A percentile compares a stretch with the other conserved stretches of the same genome.
Evolutionary conservation across 805 yeast genomes (phyloP).

Genomic region (Ogataea nitratoaversa): DNA sequence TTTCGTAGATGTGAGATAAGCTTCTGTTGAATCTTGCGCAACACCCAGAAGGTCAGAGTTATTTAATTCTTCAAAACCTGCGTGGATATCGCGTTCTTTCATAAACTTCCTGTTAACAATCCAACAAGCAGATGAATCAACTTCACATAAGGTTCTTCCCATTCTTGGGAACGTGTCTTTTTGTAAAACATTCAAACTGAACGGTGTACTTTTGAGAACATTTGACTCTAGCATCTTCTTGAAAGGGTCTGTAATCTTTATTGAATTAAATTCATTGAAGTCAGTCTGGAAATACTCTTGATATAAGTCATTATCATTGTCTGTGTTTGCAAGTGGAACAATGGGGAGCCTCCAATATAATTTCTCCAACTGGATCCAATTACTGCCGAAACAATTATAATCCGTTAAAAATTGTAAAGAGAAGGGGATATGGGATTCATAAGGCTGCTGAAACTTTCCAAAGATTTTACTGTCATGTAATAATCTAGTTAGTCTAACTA

Average conservation of each 20-base stretch:
- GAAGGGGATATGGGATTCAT: slow-evolving; percentile 79
- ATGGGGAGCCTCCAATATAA: slow-evolving; percentile 58
- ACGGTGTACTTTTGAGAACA: slow-evolving; percentile 7
- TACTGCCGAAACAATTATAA: slow-evolving; percentile 79
- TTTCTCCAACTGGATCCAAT: slow-evolving; percentile 54
- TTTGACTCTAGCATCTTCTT: slow-evolving; percentile 28
- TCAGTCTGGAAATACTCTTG: slow-evolving; percentile 24
- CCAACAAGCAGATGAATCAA: slow-evolving; percentile 61
- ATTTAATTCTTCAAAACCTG: slow-evolving; percentile 26
- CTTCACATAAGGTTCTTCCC: slow-evolving; percentile 62
- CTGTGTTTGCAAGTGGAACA: slow-evolving; percentile 10
- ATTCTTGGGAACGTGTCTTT: slow-evolving; percentile 41
- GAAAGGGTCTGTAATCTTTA: slow-evolving; percentile 31
- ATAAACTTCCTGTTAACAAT: slow-evolving; percentile 53
- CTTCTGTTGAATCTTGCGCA: too few species aligned
- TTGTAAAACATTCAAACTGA: slow-evolving; percentile 27
- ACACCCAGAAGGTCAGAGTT: background rate
- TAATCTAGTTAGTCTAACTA: slow-evolving; percentile 48
- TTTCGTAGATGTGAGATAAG: slow-evolving; percentile 43
- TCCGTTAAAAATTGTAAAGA: slow-evolving; percentile 76
- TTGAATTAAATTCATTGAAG: slow-evolving; percentile 18
- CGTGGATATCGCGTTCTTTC: slow-evolving; percentile 44
- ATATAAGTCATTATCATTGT: slow-evolving; percentile 5
- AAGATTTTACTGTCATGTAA: slow-evolving; percentile 41
- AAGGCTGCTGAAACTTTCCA: slow-evolving; percentile 43